Conservation (phyloP, 2,329 filamentous ascomycete genomes). For the Salinomyces thailandicus region DNA sequence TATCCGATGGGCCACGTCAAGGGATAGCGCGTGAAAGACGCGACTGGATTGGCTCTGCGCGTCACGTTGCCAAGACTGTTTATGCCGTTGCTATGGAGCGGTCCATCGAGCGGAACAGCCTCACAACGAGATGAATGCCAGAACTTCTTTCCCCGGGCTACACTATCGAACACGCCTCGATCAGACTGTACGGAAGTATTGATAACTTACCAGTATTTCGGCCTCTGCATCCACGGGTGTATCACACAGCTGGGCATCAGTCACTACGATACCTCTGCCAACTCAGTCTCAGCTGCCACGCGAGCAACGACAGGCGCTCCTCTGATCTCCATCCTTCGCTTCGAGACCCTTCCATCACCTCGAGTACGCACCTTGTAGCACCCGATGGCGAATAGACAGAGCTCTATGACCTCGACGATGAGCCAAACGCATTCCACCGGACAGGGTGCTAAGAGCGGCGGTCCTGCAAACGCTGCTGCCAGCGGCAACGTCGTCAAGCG, state of each 20-base stretch:
- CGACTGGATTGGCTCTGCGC: no score
- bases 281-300: background rate
- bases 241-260: no score
- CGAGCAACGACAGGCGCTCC: background rate
- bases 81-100: background rate
- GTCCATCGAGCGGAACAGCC: background rate
- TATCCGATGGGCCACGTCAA: no score
- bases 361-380: background rate
- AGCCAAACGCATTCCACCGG: conserved; percentile 21
- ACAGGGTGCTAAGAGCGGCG: conserved; percentile 22
- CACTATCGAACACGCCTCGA: no score
- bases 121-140: background rate
- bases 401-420: conserved; percentile 20
- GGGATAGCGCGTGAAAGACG: no score
- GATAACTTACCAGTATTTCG: no score
- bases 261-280: background rate
- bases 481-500: conserved; percentile 39
- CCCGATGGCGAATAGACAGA: conserved; percentile 23
- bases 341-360: no score
- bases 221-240: no score
- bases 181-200: no score
- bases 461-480: conserved; percentile 15
- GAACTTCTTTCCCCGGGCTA: no score
- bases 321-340: no score
- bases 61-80: no score